Percentiles rank a stretch among this genome's conserved stretches.
Evolutionary conservation across 768 basidiomycete species (phyloP).

Genomic region (Leccinum rimulosum): DNA sequence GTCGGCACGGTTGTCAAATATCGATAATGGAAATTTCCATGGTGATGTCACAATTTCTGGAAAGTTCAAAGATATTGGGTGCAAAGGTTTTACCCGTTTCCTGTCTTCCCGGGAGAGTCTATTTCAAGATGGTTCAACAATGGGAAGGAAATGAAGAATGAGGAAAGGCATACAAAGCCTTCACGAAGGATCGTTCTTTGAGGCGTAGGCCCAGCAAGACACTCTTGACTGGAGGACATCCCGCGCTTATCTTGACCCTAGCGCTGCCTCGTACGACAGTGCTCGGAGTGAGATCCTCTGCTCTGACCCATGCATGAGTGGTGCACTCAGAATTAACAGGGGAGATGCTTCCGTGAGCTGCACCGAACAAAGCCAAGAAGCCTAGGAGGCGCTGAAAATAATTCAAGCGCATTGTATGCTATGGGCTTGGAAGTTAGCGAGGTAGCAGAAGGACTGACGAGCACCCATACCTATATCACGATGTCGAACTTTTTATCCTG

Average conservation of each 20-base stretch:
- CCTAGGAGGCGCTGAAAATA: not conserved
- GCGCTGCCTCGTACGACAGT: conserved; percentile 12
- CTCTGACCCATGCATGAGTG: conserved; percentile 17
- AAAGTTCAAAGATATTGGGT: not conserved
- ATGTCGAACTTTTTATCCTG: too few relatives aligned
- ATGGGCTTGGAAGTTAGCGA: not conserved
- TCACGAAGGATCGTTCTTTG: conserved; percentile 21
- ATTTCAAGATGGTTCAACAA: not conserved
- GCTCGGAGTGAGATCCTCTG: conserved; percentile 16
- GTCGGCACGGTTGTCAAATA: not conserved
- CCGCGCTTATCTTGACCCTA: conserved; percentile 16
- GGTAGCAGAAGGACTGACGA: not conserved
- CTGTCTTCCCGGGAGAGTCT: conserved; percentile 6
- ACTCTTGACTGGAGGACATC: conserved; percentile 6
- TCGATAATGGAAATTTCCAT: not conserved
- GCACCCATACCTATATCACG: not conserved
- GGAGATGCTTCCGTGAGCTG: not conserved
- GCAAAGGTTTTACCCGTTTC: not conserved
- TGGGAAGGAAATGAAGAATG: not conserved
- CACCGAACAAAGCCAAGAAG: conserved; percentile 2
- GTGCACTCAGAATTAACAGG: conserved; percentile 2
- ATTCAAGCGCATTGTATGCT: not conserved
- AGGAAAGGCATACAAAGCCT: conserved; percentile 8
- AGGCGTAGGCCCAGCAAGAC: conserved; percentile 13
- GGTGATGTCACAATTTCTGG: not conserved